phyloP scores from a whole-genome alignment of 495 filamentous ascomycete species.

The Penicillium verhagenii region DNA sequence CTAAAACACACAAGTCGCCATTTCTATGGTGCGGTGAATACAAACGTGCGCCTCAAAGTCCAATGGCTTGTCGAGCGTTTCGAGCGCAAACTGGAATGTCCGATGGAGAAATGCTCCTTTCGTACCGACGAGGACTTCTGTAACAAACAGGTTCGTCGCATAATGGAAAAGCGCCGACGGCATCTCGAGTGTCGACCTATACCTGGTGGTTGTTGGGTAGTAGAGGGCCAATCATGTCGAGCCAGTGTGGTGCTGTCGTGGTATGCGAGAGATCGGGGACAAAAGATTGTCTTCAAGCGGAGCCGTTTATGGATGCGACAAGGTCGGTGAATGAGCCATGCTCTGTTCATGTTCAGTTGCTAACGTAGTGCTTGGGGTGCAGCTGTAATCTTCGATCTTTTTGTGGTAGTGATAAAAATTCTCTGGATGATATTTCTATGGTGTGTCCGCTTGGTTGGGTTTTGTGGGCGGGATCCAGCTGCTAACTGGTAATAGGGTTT shows the following conservation, averaged over 20 bases:
- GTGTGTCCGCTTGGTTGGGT: background rate
- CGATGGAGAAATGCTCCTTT: conserved; percentile 49
- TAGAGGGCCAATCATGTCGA: conserved; percentile 38
- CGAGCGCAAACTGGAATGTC: conserved; percentile 44
- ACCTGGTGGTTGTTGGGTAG: conserved; percentile 34
- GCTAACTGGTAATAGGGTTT: background rate
- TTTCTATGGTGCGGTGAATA: conserved; percentile 64
- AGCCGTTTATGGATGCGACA: conserved; percentile 20
- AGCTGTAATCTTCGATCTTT: background rate
- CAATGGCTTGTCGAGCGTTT: conserved; percentile 65
- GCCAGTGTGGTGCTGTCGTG: conserved; percentile 32
- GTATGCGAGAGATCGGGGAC: conserved; percentile 25
- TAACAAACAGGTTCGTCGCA: conserved; percentile 37
- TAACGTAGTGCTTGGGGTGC: background rate
- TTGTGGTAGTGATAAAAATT: background rate
- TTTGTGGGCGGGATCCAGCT: background rate
- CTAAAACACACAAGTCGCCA: conserved; percentile 63
- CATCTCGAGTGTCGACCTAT: conserved; percentile 39
- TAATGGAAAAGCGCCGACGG: conserved; percentile 43
- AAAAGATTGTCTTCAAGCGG: conserved; percentile 13
- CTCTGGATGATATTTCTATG: background rate
- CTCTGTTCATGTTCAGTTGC: background rate
- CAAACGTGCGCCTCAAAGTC: conserved; percentile 62
- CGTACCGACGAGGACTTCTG: conserved; percentile 46
- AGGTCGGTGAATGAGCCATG: conserved; percentile 25